These are phyloP conservation scores for Candida silvatica DNA, from an alignment of 805 yeast genomes.

Conservation along the genomic window DNA sequence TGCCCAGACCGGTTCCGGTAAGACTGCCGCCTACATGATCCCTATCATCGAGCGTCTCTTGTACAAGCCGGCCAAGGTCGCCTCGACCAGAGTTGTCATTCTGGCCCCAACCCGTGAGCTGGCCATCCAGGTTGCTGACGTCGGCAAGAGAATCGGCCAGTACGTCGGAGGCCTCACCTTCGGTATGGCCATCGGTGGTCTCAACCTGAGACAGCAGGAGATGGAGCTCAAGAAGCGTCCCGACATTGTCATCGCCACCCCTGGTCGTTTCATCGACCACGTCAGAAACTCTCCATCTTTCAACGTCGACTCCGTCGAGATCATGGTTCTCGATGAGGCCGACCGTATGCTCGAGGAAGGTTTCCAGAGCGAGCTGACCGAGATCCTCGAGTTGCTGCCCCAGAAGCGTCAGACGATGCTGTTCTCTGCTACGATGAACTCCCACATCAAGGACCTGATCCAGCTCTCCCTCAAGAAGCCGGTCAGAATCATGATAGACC, in stretches of 20 bases:
- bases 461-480: conserved; percentile 86
- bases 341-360: conserved; percentile 99
- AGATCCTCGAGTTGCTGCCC: conserved; percentile 81
- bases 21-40: conserved; percentile 96
- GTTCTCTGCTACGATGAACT: conserved; percentile 98
- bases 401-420: conserved; percentile 86
- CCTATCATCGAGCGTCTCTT: conserved; percentile 90
- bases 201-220: conserved; percentile 91
- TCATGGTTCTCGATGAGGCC: conserved; percentile 93
- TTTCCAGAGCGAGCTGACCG: conserved; percentile 89
- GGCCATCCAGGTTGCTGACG: conserved; percentile 94
- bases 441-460: conserved; percentile 78
- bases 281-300: conserved; percentile 91
- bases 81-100: conserved; percentile 86
- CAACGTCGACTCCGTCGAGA: conserved; percentile 84
- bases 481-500: conserved; percentile 90
- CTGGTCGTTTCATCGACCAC: conserved; percentile 98
- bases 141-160: conserved; percentile 76
- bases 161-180: conserved; percentile 71
- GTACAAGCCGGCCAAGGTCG: conserved; percentile 77
- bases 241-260: conserved; percentile 95
- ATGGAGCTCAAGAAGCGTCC: conserved; percentile 89
- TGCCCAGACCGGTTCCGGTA: conserved; percentile 99
- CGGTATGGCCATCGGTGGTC: conserved; percentile 97
- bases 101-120: conserved; percentile 96